Percentiles rank a stretch among this genome's conserved stretches.
Conservation (phyloP, 192 early-diverging fungal genomes). For the Helicostylum pulchrum region DNA sequence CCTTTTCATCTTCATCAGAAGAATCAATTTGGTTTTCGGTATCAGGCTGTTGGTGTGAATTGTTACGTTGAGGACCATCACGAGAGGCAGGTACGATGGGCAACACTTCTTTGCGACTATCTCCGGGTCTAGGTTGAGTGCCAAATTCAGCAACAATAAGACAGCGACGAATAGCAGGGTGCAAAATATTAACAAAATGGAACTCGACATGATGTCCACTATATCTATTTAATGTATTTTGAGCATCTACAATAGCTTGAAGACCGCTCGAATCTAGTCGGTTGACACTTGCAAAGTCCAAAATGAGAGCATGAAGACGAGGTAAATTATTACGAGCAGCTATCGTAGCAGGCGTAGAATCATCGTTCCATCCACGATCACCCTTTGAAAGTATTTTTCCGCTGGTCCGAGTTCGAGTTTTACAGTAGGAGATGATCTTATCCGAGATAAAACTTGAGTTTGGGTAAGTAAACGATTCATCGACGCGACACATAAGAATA, state of each 20-base stretch:
- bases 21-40: constrained; percentile 2
- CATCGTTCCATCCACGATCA: constrained; percentile 38
- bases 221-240: constrained; percentile 32
- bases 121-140: constrained; percentile 6
- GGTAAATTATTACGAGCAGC: constrained; percentile 22
- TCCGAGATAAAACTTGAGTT: constrained; percentile 62
- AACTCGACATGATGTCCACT: constrained; percentile 32
- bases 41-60: background rate
- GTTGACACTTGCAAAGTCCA: constrained; percentile 39
- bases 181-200: constrained; percentile 36
- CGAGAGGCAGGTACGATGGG: constrained; percentile 31
- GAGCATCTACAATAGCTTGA: constrained; percentile 36
- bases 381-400: constrained; percentile 13
- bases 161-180: constrained; percentile 26
- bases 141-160: constrained; percentile 38
- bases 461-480: constrained; percentile 73
- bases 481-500: constrained; percentile 67
- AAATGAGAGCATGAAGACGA: constrained; percentile 30
- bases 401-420: constrained; percentile 15
- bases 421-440: constrained; percentile 45
- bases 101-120: constrained; percentile 21
- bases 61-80: constrained; percentile 26
- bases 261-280: constrained; percentile 37
- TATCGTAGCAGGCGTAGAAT: constrained; percentile 29
- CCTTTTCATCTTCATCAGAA: background rate